phyloP scores from a whole-genome alignment of 2,329 filamentous ascomycete species.

The Samsoniella hepiali region DNA sequence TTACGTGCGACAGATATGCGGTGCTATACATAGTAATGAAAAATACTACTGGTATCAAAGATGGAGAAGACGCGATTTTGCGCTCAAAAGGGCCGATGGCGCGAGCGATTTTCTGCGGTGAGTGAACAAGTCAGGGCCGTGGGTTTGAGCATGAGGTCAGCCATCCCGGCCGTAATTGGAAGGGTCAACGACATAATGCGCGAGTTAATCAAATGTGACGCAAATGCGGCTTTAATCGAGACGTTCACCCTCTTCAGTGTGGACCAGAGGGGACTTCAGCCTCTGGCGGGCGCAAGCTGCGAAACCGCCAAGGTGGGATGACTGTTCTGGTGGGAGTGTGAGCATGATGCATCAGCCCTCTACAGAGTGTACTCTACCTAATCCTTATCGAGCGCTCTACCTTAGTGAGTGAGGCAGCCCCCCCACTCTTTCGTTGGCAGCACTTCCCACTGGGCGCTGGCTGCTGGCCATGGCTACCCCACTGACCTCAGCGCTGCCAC shows the following conservation, averaged over 20 bases:
- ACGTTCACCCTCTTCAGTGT: background rate
- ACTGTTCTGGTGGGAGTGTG: no score
- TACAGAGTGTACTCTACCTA: no score
- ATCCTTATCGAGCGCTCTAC: no score
- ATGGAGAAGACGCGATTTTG: slow-evolving; percentile 1
- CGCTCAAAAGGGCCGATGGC: slow-evolving; percentile 10
- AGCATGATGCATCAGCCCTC: no score
- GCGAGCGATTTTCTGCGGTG: slow-evolving; percentile 12
- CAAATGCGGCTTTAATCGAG: background rate
- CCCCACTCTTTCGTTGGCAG: background rate
- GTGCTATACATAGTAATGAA: background rate
- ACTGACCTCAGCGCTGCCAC: background rate
- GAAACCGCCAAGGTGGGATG: background rate
- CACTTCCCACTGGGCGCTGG: no score
- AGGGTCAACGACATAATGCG: background rate
- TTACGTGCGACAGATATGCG: slow-evolving; percentile 6
- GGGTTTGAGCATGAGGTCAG: slow-evolving; percentile 1
- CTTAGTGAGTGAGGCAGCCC: background rate
- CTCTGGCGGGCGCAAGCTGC: background rate
- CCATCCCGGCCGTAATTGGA: slow-evolving; percentile 5
- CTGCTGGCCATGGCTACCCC: background rate
- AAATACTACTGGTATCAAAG: background rate
- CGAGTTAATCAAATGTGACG: background rate
- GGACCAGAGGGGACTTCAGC: background rate
- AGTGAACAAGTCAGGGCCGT: background rate